Evolutionary conservation across 257 asterid genomes (phyloP).

Genomic region (Nicotiana tabacum): DNA sequence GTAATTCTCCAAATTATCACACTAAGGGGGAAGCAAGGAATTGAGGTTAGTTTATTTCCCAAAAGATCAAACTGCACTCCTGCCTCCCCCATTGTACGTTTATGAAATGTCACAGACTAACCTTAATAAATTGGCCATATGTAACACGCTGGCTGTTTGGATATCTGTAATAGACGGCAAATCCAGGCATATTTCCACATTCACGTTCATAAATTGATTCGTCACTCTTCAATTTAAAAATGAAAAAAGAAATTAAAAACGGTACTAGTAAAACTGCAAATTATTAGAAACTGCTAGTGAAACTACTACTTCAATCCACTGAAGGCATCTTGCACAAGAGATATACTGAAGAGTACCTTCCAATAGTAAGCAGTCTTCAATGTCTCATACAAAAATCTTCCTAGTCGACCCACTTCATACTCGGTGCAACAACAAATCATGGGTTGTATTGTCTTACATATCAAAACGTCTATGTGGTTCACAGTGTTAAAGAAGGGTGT

Average conservation of each 20-base stretch:
- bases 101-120: constrained; percentile 24
- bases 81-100: background rate
- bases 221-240: constrained; percentile 43
- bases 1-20: background rate
- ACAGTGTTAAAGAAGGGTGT: constrained; percentile 98
- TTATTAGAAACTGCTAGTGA: background rate
- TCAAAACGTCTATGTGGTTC: constrained; percentile 93
- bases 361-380: constrained; percentile 91
- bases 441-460: constrained; percentile 97
- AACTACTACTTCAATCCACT: constrained; percentile 1
- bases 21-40: background rate
- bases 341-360: constrained; percentile 54
- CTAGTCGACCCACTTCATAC: constrained; percentile 97
- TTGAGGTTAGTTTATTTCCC: background rate
- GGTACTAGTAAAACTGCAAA: background rate
- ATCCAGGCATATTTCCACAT: constrained; percentile 99
- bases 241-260: background rate
- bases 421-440: constrained; percentile 99
- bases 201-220: constrained; percentile 91
- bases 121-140: constrained; percentile 94
- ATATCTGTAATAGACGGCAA: constrained; percentile 94
- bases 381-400: constrained; percentile 88
- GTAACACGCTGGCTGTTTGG: constrained; percentile 98
- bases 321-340: background rate
- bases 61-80: background rate